These are phyloP conservation scores for Hibiscus mutabilis DNA, from an alignment of 345 rosid species.

Conservation along the genomic window DNA sequence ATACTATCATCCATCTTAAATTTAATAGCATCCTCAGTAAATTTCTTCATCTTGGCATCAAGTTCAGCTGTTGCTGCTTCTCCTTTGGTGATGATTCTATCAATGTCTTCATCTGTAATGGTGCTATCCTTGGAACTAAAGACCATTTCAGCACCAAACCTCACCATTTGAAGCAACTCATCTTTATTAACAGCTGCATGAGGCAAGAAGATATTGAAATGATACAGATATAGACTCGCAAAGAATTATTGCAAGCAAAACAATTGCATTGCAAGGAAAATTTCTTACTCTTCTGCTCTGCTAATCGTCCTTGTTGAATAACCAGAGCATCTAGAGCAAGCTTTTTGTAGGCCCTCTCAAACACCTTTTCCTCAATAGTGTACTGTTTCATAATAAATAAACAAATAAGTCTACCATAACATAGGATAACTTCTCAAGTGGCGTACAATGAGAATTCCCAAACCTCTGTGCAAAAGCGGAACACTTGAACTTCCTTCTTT, in stretches of 20 bases:
- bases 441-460: conserved; percentile 9
- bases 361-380: conserved; percentile 96
- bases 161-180: background rate
- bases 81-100: background rate
- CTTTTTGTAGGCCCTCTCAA: conserved; percentile 95
- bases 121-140: background rate
- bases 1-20: conserved; percentile 97
- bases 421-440: background rate
- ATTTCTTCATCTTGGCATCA: conserved; percentile 98
- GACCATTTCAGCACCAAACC: background rate
- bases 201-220: conserved; percentile 4
- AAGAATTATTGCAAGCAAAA: background rate
- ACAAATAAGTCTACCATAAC: conserved; percentile 5
- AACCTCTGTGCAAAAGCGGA: conserved; percentile 97
- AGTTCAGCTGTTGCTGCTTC: conserved; percentile 23
- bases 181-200: conserved; percentile 12
- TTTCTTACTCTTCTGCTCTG: conserved; percentile 92
- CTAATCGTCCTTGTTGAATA: conserved; percentile 93
- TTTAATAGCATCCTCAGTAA: conserved; percentile 93
- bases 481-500: conserved; percentile 99
- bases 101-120: background rate
- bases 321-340: conserved; percentile 98
- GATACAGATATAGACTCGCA: background rate
- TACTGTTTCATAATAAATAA: conserved; percentile 48
- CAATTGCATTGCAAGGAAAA: conserved; percentile 5